phyloP scores from a whole-genome alignment of 2,329 filamentous ascomycete genomes.

The Calycina marina region DNA sequence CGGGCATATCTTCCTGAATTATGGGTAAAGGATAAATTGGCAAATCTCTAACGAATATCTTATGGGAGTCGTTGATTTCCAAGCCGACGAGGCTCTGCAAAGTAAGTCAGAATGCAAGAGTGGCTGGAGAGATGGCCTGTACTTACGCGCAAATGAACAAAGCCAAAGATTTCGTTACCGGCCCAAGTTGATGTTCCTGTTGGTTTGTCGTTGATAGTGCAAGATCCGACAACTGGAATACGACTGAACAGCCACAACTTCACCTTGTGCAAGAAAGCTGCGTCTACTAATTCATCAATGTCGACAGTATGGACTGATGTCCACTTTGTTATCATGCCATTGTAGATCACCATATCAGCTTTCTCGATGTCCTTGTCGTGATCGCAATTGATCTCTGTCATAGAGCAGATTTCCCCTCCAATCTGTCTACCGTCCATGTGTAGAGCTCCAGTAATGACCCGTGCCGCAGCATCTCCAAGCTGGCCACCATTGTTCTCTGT shows the following conservation, averaged over 20 bases:
- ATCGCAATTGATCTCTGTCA: slow-evolving; percentile 1
- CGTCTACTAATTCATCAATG: slow-evolving; percentile 14
- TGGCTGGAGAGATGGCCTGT: not conserved
- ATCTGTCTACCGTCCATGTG: slow-evolving; percentile 12
- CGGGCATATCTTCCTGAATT: slow-evolving; percentile 14
- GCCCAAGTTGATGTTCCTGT: slow-evolving; percentile 2
- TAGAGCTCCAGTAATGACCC: slow-evolving; percentile 16
- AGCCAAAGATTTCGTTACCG: slow-evolving; percentile 13
- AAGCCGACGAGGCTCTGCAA: slow-evolving; percentile 15
- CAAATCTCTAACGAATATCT: slow-evolving; percentile 16
- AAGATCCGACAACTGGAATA: slow-evolving; percentile 15
- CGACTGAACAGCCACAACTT: slow-evolving; percentile 17
- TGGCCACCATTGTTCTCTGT: slow-evolving; percentile 13
- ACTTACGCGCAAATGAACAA: slow-evolving; percentile 18
- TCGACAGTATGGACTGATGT: slow-evolving; percentile 13
- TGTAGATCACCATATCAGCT: slow-evolving; percentile 4
- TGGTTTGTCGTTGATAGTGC: not conserved
- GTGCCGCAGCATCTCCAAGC: slow-evolving; percentile 11
- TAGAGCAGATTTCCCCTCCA: slow-evolving; percentile 3
- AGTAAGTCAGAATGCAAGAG: not conserved
- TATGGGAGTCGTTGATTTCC: slow-evolving; percentile 4
- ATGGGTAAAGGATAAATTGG: slow-evolving; percentile 18
- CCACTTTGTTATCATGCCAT: slow-evolving; percentile 14
- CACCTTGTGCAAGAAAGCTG: slow-evolving; percentile 15
- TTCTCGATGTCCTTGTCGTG: slow-evolving; percentile 14